Percentiles rank a stretch among this genome's conserved stretches.
Evolutionary conservation across 2,329 filamentous ascomycete genomes (phyloP).

Genomic region (Fusarium fujikuroi): DNA sequence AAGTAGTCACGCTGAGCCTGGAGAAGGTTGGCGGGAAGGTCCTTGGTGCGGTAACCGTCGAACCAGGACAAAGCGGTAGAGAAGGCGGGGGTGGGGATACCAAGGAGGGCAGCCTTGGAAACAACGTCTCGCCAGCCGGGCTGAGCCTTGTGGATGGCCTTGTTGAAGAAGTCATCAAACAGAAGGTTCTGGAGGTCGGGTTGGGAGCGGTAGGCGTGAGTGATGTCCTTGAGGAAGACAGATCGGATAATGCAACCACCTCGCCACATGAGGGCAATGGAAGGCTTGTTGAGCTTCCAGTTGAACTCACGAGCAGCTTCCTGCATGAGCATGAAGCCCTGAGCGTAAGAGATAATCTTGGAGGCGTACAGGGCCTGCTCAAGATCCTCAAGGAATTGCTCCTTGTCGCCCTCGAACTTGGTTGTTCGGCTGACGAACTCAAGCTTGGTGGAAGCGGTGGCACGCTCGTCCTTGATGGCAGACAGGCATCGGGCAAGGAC

Average conservation of each 20-base stretch:
- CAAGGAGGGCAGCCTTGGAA: slow-evolving; percentile 89
- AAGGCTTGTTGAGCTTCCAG: slow-evolving; percentile 99
- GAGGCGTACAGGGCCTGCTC: slow-evolving; percentile 99
- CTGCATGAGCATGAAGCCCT: slow-evolving; percentile 99
- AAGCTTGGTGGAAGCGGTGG: slow-evolving; percentile 81
- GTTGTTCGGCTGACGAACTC: slow-evolving; percentile 78
- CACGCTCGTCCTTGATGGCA: slow-evolving; percentile 93
- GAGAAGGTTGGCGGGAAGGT: slow-evolving; percentile 96
- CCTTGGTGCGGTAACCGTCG: slow-evolving; percentile 97
- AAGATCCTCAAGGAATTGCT: slow-evolving; percentile 94
- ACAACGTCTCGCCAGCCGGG: slow-evolving; percentile 91
- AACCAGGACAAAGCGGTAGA: slow-evolving; percentile 98
- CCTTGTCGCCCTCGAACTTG: slow-evolving; percentile 87
- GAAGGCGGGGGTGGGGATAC: slow-evolving; percentile 96
- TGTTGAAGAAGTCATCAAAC: slow-evolving; percentile 99
- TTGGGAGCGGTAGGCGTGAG: slow-evolving; percentile 92
- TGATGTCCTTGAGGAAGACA: slow-evolving; percentile 99
- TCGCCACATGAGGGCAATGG: slow-evolving; percentile 99
- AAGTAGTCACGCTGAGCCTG: slow-evolving; percentile 99
- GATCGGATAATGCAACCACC: slow-evolving; percentile 99
- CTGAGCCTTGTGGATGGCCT: slow-evolving; percentile 97
- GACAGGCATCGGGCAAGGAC: slow-evolving; percentile 96
- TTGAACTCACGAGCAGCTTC: slow-evolving; percentile 95
- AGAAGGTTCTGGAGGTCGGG: slow-evolving; percentile 97
- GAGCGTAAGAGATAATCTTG: slow-evolving; percentile 99